Conservation (phyloP, 2,329 filamentous ascomycete species). For the Arthrobotrys sphaeroides region DNA sequence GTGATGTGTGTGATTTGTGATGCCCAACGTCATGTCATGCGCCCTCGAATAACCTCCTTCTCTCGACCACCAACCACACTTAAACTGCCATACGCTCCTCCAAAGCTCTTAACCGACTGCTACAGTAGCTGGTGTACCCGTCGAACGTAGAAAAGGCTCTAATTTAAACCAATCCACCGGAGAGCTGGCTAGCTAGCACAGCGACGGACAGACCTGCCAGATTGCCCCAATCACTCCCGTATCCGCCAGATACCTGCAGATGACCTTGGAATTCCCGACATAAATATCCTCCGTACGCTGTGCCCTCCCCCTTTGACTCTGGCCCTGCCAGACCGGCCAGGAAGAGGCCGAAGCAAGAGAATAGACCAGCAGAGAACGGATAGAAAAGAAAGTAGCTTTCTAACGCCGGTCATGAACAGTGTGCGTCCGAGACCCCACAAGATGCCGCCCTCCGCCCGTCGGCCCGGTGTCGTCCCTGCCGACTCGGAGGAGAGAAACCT, state of each 20-base stretch:
- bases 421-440: slow-evolving; percentile 49
- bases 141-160: too few relatives aligned
- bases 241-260: slow-evolving; percentile 4
- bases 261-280: slow-evolving; percentile 8
- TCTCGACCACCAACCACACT: not conserved
- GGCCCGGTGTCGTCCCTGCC: slow-evolving; percentile 62
- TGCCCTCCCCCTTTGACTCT: not conserved
- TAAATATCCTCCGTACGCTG: slow-evolving; percentile 20
- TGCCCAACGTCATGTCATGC: slow-evolving; percentile 21
- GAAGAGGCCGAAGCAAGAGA: too few relatives aligned
- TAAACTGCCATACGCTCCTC: not conserved
- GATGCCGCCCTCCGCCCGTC: slow-evolving; percentile 54
- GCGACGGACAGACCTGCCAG: not conserved
- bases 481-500: slow-evolving; percentile 78
- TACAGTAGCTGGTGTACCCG: too few relatives aligned
- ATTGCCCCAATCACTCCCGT: slow-evolving; percentile 6
- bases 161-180: too few relatives aligned
- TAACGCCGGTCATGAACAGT: slow-evolving; percentile 28
- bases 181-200: too few relatives aligned
- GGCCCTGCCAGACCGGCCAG: too few relatives aligned
- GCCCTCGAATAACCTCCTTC: not conserved
- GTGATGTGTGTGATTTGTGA: too few relatives aligned
- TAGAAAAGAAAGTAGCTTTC: not conserved
- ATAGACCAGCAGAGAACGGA: too few relatives aligned
- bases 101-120: too few relatives aligned